Evolutionary conservation across 2,329 filamentous ascomycete species (phyloP), one percentile per base, ranked within the genome.

Genomic region (Ophiobolus disseminans): DNA sequence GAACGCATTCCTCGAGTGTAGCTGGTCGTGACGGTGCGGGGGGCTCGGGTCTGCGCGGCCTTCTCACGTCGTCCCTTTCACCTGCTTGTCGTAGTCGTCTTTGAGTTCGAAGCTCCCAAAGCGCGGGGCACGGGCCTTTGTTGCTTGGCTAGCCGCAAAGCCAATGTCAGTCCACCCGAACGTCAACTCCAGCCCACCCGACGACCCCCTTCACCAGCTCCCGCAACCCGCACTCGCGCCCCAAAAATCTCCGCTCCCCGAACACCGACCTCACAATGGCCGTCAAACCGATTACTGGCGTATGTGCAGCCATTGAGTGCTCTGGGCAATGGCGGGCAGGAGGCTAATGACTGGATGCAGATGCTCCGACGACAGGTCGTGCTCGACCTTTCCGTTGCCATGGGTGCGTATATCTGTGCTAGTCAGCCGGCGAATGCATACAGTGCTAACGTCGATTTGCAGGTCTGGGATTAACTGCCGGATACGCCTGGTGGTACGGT

Each of bases 401-500:
- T 85, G 67, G 86, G 85, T 86, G 78, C 74, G 84, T 79, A 45
- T 3, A 10, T 16, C 23, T 10, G 14, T n/a, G n/a, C n/a, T n/a
- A n/a, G n/a, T n/a, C n/a, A n/a, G n/a, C n/a, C n/a, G n/a, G n/a
- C n/a, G n/a, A n/a, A n/a, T n/a, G n/a, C n/a, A n/a, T n/a, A n/a
- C n/a, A n/a, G n/a, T 30, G 46, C 65, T 71, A 56, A 71, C 58
- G 39, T 28, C 49, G 49, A 44, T 36, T 38, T 32, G 38, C 58
- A 86, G 83, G 84, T 73, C 82, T 87, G 70, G 84, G 84, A 65
- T 79, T 81, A 59, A 77, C 82, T 60, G 78, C 79, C 72, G 85
- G 84, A 62, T 87, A 86, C 75, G 79, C 81, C 69, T 88, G 81
- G 78, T 87, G 85, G 85, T 87, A 87, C 77, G 84, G 76, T 79